Evolutionary conservation across 1,139 yeast species (phyloP).

Genomic region (Suhomyces guaymorum): DNA sequence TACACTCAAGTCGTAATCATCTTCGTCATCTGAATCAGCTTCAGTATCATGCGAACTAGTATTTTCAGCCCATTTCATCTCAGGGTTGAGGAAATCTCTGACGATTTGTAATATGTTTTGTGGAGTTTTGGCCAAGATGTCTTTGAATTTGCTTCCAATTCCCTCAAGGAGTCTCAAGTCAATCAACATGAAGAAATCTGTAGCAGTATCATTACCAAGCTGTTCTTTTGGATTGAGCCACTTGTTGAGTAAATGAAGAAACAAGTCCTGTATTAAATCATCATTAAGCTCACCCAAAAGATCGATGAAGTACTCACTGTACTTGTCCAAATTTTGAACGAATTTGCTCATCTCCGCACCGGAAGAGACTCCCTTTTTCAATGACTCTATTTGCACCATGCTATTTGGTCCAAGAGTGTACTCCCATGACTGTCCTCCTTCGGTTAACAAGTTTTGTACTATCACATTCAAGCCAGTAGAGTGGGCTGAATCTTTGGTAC

Average conservation of each 20-base stretch:
- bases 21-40: constrained; percentile 48
- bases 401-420: constrained; percentile 55
- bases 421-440: constrained; percentile 51
- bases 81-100: constrained; percentile 41
- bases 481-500: constrained; percentile 18
- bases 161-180: constrained; percentile 67
- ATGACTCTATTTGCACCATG: constrained; percentile 50
- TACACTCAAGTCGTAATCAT: constrained; percentile 27
- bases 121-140: constrained; percentile 62
- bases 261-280: constrained; percentile 46
- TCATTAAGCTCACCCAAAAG: constrained; percentile 54
- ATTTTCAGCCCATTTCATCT: constrained; percentile 4
- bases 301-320: constrained; percentile 47
- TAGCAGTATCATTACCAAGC: constrained; percentile 24
- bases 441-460: constrained; percentile 44
- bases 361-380: constrained; percentile 12
- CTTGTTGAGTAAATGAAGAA: constrained; percentile 53
- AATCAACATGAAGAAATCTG: constrained; percentile 49
- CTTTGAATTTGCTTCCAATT: constrained; percentile 61
- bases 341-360: constrained; percentile 28
- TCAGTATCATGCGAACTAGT: constrained; percentile 14
- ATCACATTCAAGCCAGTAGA: constrained; percentile 38
- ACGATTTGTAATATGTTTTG: constrained; percentile 59
- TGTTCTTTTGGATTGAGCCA: constrained; percentile 40
- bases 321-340: constrained; percentile 51